Percentiles rank a stretch among this genome's conserved stretches.
These are phyloP conservation scores for Eurotiales sp. DNA, from an alignment of 2,329 filamentous ascomycete species.

Conservation along the genomic window DNA sequence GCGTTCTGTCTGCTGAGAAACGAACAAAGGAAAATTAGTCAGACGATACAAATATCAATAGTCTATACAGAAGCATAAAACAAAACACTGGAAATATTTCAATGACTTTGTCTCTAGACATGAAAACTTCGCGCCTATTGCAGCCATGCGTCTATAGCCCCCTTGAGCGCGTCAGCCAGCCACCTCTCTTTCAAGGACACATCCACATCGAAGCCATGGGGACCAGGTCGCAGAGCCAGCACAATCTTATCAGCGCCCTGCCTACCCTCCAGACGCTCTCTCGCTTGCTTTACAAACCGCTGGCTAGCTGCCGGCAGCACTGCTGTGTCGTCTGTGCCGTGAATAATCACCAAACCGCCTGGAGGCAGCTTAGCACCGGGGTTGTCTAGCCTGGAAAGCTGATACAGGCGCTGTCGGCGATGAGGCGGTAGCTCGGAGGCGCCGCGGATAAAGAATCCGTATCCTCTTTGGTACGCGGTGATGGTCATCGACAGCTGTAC, in stretches of 20 bases:
- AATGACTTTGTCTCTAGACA: not conserved
- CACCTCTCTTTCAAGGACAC: constrained; percentile 8
- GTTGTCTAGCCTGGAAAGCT: constrained; percentile 27
- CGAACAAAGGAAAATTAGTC: no score
- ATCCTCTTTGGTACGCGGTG: constrained; percentile 18
- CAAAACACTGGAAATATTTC: no score
- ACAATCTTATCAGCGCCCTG: constrained; percentile 22
- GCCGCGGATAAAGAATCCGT: constrained; percentile 20
- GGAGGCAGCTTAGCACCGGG: constrained; percentile 23
- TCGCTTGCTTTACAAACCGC: constrained; percentile 25
- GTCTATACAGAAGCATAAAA: no score
- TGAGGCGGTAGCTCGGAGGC: not conserved
- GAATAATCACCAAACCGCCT: constrained; percentile 31
- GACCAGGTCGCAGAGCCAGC: constrained; percentile 27
- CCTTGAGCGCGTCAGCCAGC: constrained; percentile 8
- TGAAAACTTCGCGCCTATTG: not conserved
- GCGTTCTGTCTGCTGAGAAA: no score
- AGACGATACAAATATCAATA: no score
- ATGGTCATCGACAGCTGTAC: constrained; percentile 20
- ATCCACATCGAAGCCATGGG: constrained; percentile 35
- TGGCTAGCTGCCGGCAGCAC: constrained; percentile 27
- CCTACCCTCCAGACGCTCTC: constrained; percentile 21
- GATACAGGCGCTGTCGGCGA: constrained; percentile 22
- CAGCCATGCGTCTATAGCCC: constrained; percentile 12
- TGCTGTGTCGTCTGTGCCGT: constrained; percentile 31